phyloP scores from a whole-genome alignment of 2,329 filamentous ascomycete species.

The Malbranchea cinnamomea region DNA sequence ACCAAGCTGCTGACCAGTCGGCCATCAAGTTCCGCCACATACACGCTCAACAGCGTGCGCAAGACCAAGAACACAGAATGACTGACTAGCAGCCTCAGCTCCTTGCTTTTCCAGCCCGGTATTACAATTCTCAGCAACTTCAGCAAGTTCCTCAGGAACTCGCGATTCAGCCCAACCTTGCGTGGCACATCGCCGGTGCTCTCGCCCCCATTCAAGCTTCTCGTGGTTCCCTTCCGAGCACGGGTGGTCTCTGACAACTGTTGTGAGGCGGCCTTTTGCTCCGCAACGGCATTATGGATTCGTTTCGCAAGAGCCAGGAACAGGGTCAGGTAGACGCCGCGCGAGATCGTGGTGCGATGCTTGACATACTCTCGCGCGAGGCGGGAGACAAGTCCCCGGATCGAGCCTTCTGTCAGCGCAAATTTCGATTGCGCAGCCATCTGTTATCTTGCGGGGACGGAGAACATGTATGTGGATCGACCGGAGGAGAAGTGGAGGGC shows the following conservation, averaged over 20 bases:
- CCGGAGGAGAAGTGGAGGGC: not conserved
- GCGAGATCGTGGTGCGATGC: conserved; percentile 69
- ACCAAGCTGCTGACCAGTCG: conserved; percentile 84
- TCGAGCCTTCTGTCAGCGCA: conserved; percentile 45
- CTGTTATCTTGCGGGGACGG: conserved; percentile 6
- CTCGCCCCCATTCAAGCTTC: conserved; percentile 16
- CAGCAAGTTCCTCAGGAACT: conserved; percentile 66
- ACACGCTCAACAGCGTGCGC: conserved; percentile 80
- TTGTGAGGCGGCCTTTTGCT: conserved; percentile 73
- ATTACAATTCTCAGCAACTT: conserved; percentile 73
- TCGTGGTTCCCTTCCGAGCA: conserved; percentile 34
- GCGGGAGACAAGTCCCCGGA: conserved; percentile 50
- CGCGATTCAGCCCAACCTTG: conserved; percentile 83
- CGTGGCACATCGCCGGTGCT: conserved; percentile 35
- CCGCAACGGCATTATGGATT: conserved; percentile 77
- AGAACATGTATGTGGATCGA: too few relatives aligned
- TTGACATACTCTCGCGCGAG: conserved; percentile 60
- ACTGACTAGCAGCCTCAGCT: conserved; percentile 69
- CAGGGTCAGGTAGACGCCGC: conserved; percentile 68
- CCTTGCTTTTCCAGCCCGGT: conserved; percentile 78
- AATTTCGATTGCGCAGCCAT: conserved; percentile 71
- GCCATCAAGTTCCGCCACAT: conserved; percentile 92
- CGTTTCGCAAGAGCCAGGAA: conserved; percentile 70
- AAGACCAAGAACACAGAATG: conserved; percentile 89
- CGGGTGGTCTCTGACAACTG: conserved; percentile 48